Conservation (phyloP, 192 early-diverging fungal species). For the Linnemannia elongata region DNA sequence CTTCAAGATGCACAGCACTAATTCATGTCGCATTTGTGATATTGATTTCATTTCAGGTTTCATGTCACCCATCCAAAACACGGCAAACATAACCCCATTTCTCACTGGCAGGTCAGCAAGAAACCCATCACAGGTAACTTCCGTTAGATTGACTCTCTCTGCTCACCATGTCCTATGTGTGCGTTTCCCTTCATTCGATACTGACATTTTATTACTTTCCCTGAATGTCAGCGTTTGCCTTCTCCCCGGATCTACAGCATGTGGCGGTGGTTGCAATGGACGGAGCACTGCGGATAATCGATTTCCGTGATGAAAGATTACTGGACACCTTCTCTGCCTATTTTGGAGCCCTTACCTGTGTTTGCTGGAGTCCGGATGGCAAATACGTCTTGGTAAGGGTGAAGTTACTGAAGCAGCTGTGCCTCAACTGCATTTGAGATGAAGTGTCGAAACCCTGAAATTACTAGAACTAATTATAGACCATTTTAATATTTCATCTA, state of each 20-base stretch:
- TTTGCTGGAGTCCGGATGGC: slow-evolving; percentile 92
- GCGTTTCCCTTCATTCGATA: too few relatives aligned
- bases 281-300: slow-evolving; percentile 82
- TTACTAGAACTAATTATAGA: neutral
- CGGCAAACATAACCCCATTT: slow-evolving; percentile 84
- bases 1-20: neutral
- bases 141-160: too few relatives aligned
- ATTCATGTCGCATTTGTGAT: neutral
- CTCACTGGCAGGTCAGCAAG: slow-evolving; percentile 82
- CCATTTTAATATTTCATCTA: neutral
- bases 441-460: neutral
- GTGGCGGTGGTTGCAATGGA: slow-evolving; percentile 87
- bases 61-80: slow-evolving; percentile 71
- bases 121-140: slow-evolving; percentile 77
- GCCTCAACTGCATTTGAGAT: neutral
- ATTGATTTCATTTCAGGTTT: slow-evolving; percentile 56
- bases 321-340: slow-evolving; percentile 84
- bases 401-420: neutral
- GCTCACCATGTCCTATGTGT: neutral
- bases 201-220: slow-evolving; percentile 1
- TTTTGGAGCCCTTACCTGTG: slow-evolving; percentile 91
- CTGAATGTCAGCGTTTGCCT: slow-evolving; percentile 71
- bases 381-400: slow-evolving; percentile 75
- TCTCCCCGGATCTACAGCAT: slow-evolving; percentile 87
- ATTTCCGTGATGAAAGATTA: slow-evolving; percentile 80